Evolutionary conservation across 495 filamentous ascomycete genomes (phyloP), one percentile per base, ranked within the genome.

Genomic region (Pseudevernia furfuracea): DNA sequence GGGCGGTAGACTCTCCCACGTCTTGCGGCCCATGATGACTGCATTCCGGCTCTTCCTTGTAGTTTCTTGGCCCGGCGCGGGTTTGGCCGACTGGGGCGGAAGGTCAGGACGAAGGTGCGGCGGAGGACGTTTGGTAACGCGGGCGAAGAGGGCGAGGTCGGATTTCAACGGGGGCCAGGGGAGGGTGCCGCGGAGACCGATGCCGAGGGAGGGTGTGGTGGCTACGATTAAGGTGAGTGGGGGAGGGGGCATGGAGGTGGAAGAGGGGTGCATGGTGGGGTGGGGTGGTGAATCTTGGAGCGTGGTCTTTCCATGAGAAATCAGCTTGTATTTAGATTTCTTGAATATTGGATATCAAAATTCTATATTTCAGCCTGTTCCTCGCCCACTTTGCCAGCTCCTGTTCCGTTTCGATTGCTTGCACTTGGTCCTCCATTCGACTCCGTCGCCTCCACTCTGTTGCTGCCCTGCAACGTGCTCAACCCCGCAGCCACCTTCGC

Each of bases 11-110:
- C 84, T 88, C 36, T 93, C 89, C 86, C 91, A 98, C 0, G 94
- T 97, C 75, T 94, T 96, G 67, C 94, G 89, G 58, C 94, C 94
- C 93, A 98, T 98, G 70, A 98, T 87, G 32, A 98, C 87, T 0
- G 88, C 89, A 71, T 97, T 98, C 0, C 19, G 8, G 28, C 17
- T 55, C 17, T 55, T 36, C 11, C n/a, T 34, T 34, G 15, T 21
- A 2, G 14, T 0, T 25, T 41, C 39, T 3, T 3, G 15, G 39
- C 15, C 15, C 39, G 39, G 39, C 19, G 4, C 14, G 19, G 43
- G 37, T 58, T 53, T 23, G 46, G 21, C n/a, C n/a, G 59, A 15
- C 59, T 32, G 25, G 43, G 60, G 32, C 0, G 62, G 25, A 68
- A 44, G 21, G 38, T 2, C 1, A 21, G 28, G 30, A 21, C 11